phyloP scores from a whole-genome alignment of 148 eudicot species.

The Cornus controversa region DNA sequence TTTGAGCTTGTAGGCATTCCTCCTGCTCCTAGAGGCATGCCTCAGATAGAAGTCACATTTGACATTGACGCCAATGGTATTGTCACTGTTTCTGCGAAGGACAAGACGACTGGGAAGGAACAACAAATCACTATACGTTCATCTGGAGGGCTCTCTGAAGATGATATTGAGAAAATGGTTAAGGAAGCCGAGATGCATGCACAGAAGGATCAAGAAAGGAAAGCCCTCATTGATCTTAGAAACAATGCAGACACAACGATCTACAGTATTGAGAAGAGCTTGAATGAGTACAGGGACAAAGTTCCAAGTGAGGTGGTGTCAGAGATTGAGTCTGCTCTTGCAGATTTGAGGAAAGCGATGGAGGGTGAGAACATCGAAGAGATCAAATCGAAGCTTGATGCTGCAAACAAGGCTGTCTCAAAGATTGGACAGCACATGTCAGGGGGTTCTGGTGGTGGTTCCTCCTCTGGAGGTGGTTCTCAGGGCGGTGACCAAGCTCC shows the following conservation, averaged over 20 bases:
- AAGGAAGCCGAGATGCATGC: slow-evolving; percentile 52
- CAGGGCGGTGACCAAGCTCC: slow-evolving; percentile 51
- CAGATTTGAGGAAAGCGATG: slow-evolving; percentile 34
- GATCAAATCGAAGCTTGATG: slow-evolving; percentile 46
- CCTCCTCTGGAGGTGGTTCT: slow-evolving; percentile 22
- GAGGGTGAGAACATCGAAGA: slow-evolving; percentile 36
- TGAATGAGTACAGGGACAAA: slow-evolving; percentile 45
- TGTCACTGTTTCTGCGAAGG: slow-evolving; percentile 43
- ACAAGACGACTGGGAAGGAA: slow-evolving; percentile 27
- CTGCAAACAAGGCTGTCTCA: slow-evolving; percentile 46
- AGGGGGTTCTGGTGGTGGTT: slow-evolving; percentile 27
- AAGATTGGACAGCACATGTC: slow-evolving; percentile 56
- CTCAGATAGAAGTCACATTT: slow-evolving; percentile 53
- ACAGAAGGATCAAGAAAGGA: slow-evolving; percentile 46
- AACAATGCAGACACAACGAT: slow-evolving; percentile 47
- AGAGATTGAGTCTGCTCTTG: slow-evolving; percentile 41
- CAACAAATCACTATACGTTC: slow-evolving; percentile 42
- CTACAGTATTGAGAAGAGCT: slow-evolving; percentile 49
- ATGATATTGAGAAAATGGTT: slow-evolving; percentile 50
- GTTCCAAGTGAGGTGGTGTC: slow-evolving; percentile 31
- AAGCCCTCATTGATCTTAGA: slow-evolving; percentile 35
- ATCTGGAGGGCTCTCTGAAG: slow-evolving; percentile 48
- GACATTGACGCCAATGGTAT: slow-evolving; percentile 56
- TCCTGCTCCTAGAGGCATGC: slow-evolving; percentile 51
- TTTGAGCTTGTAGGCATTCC: slow-evolving; percentile 49